A percentile compares a stretch with the other conserved stretches of the same genome.
Conservation (phyloP, 805 yeast genomes). For the Schwanniomyces yamadae region DNA sequence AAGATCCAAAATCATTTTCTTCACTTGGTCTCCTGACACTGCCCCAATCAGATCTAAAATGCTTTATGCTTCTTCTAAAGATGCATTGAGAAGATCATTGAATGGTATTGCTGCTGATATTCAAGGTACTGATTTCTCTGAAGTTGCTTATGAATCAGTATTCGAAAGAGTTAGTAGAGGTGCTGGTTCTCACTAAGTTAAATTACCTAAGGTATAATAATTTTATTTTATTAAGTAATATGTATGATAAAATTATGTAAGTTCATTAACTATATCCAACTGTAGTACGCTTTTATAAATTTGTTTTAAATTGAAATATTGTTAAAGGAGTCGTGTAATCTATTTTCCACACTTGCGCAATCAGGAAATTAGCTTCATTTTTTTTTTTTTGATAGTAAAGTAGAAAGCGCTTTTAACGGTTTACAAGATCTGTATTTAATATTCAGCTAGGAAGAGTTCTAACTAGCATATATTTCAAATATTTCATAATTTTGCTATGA, state of each 20-base stretch:
- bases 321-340: constrained; percentile 9
- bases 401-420: no score
- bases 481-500: no score
- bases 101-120: constrained; percentile 92
- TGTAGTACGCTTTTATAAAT: no score
- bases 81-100: constrained; percentile 94
- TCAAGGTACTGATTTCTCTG: constrained; percentile 97
- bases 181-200: constrained; percentile 46
- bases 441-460: no score
- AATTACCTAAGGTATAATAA: not conserved
- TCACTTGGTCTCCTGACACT: constrained; percentile 97
- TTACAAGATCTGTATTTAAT: no score
- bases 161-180: constrained; percentile 86
- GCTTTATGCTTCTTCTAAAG: constrained; percentile 98
- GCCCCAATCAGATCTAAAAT: constrained; percentile 94
- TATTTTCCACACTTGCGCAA: constrained; percentile 10
- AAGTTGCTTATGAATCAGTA: constrained; percentile 92
- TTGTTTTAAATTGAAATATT: no score
- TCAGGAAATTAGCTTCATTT: constrained; percentile 8
- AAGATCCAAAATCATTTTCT: constrained; percentile 70
- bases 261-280: no score
- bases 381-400: constrained; percentile 4
- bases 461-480: no score
- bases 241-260: no score
- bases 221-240: no score